phyloP scores from a whole-genome alignment of 371 early-diverging fungal species.

The Apophysomyces trapeziformis region DNA sequence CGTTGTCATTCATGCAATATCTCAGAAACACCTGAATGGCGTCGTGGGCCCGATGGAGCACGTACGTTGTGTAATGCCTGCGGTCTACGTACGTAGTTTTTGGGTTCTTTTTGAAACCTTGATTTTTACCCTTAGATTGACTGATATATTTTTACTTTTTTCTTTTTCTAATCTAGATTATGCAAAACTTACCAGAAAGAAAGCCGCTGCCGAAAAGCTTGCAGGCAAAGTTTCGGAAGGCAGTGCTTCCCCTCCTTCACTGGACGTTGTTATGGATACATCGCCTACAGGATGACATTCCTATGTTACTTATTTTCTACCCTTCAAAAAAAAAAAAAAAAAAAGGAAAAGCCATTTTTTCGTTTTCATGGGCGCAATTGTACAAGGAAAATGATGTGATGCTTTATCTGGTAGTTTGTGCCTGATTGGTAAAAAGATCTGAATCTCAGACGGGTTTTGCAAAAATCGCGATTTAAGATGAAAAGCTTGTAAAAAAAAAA shows the following conservation, averaged over 20 bases:
- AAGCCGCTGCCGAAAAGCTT: slow-evolving; percentile 22
- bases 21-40: slow-evolving; percentile 74
- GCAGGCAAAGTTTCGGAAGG: not conserved
- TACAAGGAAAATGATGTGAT: slow-evolving; percentile 5
- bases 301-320: too few species aligned
- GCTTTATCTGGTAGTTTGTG: slow-evolving; percentile 10
- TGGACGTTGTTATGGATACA: slow-evolving; percentile 8
- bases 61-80: slow-evolving; percentile 73
- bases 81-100: slow-evolving; percentile 48
- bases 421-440: slow-evolving; percentile 12
- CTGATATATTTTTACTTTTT: not conserved
- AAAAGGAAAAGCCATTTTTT: not conserved
- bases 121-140: slow-evolving; percentile 31
- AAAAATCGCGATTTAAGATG: slow-evolving; percentile 9
- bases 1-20: slow-evolving; percentile 60
- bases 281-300: not conserved
- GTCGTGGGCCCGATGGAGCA: slow-evolving; percentile 73
- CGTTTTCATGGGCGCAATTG: slow-evolving; percentile 5
- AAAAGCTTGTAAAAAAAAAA: not conserved
- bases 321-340: not conserved
- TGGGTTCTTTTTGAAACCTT: not conserved
- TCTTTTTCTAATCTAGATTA: slow-evolving; percentile 34
- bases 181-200: slow-evolving; percentile 44
- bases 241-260: not conserved
- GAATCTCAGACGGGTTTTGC: slow-evolving; percentile 4